A percentile compares a stretch with the other conserved stretches of the same genome.
Conservation (phyloP, 2,329 filamentous ascomycete genomes). For the Drechslerella coelobrocha region DNA sequence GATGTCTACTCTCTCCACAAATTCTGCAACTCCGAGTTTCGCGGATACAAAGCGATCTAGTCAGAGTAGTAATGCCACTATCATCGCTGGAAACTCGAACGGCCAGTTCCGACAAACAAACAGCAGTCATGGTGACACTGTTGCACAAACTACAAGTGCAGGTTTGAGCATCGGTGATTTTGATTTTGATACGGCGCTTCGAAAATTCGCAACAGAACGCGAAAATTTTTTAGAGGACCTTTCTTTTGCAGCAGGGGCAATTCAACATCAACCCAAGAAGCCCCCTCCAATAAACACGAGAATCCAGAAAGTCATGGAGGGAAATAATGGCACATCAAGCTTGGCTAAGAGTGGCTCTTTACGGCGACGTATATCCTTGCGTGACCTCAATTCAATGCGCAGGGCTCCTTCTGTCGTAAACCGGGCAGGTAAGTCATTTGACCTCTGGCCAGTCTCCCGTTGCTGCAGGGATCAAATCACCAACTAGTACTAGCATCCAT, state of each 20-base stretch:
- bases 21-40: slow-evolving; percentile 39
- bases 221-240: slow-evolving; percentile 93
- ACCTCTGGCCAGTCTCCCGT: background rate
- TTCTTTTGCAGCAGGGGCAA: slow-evolving; percentile 81
- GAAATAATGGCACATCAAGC: slow-evolving; percentile 66
- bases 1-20: slow-evolving; percentile 46
- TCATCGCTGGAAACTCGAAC: slow-evolving; percentile 31
- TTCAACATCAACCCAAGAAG: slow-evolving; percentile 68
- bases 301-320: slow-evolving; percentile 79
- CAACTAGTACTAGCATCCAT: slow-evolving; percentile 65
- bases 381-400: slow-evolving; percentile 94
- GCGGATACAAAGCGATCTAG: slow-evolving; percentile 48
- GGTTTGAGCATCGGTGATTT: slow-evolving; percentile 68
- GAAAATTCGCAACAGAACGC: slow-evolving; percentile 94
- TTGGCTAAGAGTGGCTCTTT: slow-evolving; percentile 61
- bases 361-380: slow-evolving; percentile 86
- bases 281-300: slow-evolving; percentile 71
- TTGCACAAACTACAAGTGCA: slow-evolving; percentile 56
- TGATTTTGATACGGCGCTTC: slow-evolving; percentile 90
- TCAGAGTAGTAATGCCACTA: slow-evolving; percentile 44
- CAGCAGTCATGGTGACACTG: slow-evolving; percentile 39
- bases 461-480: background rate
- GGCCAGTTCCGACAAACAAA: slow-evolving; percentile 18
- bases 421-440: slow-evolving; percentile 68
- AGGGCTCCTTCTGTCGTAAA: slow-evolving; percentile 79